These are phyloP conservation scores for Naganishia randhawae DNA, from an alignment of 768 basidiomycete genomes.

Conservation along the genomic window DNA sequence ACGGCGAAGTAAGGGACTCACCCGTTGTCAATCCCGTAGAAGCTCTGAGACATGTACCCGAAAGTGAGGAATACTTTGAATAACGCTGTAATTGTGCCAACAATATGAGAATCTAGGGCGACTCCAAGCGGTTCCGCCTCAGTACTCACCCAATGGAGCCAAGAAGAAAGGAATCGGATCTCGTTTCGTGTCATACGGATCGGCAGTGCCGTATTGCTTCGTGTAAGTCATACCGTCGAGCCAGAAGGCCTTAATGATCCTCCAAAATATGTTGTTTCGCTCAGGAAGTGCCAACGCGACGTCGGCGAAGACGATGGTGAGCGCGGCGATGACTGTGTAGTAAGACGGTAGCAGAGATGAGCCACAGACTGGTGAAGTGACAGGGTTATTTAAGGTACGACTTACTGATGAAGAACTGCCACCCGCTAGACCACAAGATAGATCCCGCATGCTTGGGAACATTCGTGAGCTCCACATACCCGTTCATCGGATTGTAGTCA, in stretches of 20 bases:
- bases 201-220: not conserved
- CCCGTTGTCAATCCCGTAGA: conserved; percentile 31
- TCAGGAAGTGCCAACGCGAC: not conserved
- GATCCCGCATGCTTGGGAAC: conserved; percentile 26
- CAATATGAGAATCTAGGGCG: not conserved
- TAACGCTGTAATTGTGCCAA: conserved; percentile 8
- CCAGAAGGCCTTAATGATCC: conserved; percentile 7
- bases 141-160: conserved; percentile 3
- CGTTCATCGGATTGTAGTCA: conserved; percentile 5
- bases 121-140: not conserved
- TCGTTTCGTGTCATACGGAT: not conserved
- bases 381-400: not conserved
- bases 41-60: conserved; percentile 35
- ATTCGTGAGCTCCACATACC: conserved; percentile 11
- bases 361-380: not conserved
- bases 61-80: conserved; percentile 35
- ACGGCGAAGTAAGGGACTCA: not conserved
- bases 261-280: conserved; percentile 16
- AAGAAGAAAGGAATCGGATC: conserved; percentile 6
- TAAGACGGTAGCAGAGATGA: not conserved
- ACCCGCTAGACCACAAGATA: conserved; percentile 13
- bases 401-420: conserved; percentile 19
- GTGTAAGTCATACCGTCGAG: conserved; percentile 7
- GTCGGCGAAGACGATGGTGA: conserved; percentile 12
- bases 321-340: conserved; percentile 10